Percentiles rank a stretch among this genome's conserved stretches.
phyloP scores from a whole-genome alignment of 257 asterid genomes.

The Penstemon barbatus region DNA sequence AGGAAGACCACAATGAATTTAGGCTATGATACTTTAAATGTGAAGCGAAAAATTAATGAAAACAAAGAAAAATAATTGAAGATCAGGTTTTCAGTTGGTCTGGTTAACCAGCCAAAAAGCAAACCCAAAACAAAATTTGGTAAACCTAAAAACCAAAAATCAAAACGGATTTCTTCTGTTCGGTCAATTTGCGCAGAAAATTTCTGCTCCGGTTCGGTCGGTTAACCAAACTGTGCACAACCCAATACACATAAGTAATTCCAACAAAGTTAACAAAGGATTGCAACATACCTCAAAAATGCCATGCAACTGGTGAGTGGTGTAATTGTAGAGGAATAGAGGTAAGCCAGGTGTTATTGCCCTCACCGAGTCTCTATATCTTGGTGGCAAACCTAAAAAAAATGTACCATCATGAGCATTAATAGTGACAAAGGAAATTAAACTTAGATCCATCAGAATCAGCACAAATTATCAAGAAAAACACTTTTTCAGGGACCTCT shows the following conservation, averaged over 20 bases:
- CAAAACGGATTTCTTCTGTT: no score
- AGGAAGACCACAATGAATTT: no score
- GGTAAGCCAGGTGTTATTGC: conserved; percentile 97
- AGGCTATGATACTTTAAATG: no score
- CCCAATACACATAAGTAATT: background rate
- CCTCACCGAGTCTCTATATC: conserved; percentile 94
- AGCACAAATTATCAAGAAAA: background rate
- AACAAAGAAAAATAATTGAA: no score
- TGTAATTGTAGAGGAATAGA: conserved; percentile 80
- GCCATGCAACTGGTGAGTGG: conserved; percentile 97
- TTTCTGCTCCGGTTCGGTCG: no score
- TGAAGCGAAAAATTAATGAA: no score
- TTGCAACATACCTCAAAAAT: conserved; percentile 72
- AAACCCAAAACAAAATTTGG: no score
- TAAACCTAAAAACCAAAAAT: no score
- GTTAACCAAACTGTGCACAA: no score
- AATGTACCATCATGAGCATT: conserved; percentile 10
- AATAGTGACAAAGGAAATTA: background rate
- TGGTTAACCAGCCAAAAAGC: no score
- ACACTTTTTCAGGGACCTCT: background rate
- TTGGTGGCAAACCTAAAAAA: conserved; percentile 82
- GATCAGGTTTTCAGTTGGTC: no score
- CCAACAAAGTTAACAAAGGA: background rate
- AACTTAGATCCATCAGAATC: conserved; percentile 11
- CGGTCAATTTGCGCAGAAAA: no score